Base-by-base conservation (phyloP, 2,329 filamentous ascomycete species). In the Trichoderma hamatum region DNA sequence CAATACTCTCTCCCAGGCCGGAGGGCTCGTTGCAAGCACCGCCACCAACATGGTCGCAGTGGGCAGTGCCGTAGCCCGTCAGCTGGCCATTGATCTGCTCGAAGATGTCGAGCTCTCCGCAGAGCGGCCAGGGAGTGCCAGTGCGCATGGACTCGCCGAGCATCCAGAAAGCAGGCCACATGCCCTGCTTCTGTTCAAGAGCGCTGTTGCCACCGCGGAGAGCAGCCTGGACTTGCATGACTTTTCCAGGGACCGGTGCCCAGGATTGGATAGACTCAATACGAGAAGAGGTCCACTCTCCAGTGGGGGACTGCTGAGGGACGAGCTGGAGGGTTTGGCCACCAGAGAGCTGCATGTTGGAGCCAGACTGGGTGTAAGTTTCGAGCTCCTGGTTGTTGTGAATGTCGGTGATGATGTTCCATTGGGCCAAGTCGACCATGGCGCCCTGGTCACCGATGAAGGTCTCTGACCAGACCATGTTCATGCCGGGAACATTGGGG, bases 121-220 rank as follows among this genome's bases (percentile, higher is more conserved):
- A 84, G 9, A 75, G 76, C 0, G 84, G 84, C 84, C 84, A 86
- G 24, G 72, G 70, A 2, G 80, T 82, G 14, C 84, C 83, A 70
- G 78, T 75, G 7, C 84, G 81, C 62, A 85, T 77, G 19, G 82
- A 77, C 69, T 84, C 78, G 13, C 84, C 84, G 1, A 86, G 80
- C 65, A 84, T 76, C 84, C 84, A 86, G 73, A 86, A 86, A 3
- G 84, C 84, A 2, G 84, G 84, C 84, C 84, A 86, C 71, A 86
- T 78, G 14, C 84, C 84, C 72, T 83, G 79, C 76, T 84, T 84
- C 60, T 79, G 77, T 34, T 71, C 71, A 19, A 67, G 1, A n/a
- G 28, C 10, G 51, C 74, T 69, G 13, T 76, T 65, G 36, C 84
- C 84, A 70, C 84, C 83, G 9, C 83, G 81, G 65, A 86, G 77